Evolutionary conservation across 2,329 filamentous ascomycete genomes (phyloP).

Genomic region (Botrytis paeoniae): DNA sequence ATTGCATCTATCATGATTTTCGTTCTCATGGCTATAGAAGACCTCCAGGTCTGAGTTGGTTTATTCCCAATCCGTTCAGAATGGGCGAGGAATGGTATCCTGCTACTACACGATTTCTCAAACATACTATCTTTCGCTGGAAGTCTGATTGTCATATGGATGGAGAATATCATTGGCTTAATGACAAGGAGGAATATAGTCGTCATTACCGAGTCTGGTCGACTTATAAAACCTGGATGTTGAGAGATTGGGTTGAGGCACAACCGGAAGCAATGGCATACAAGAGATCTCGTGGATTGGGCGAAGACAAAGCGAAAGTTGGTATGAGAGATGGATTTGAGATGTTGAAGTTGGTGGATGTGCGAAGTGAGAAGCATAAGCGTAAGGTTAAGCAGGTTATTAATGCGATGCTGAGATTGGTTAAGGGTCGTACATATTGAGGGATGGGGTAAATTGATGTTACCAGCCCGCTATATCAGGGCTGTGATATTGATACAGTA

Average conservation of each 20-base stretch:
- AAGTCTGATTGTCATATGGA: neutral
- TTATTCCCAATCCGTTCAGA: neutral
- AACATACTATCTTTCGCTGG: neutral
- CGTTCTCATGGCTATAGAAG: fast-evolving
- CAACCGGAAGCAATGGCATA: neutral
- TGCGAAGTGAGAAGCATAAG: neutral
- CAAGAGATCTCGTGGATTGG: neutral
- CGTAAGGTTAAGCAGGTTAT: neutral
- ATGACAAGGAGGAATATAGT: fast-evolving
- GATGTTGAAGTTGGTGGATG: neutral
- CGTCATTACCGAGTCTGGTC: neutral
- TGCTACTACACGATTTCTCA: neutral
- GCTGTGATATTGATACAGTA: neutral
- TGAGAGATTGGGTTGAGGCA: slow-evolving; percentile 1
- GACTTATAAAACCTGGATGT: neutral
- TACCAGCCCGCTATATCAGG: neutral
- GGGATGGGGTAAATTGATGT: neutral
- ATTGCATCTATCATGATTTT: neutral
- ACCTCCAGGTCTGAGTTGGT: neutral
- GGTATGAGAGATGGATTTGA: neutral
- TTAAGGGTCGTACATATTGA: too few relatives aligned
- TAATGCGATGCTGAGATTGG: neutral
- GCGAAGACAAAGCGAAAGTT: neutral
- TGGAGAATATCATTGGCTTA: neutral
- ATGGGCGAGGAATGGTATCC: slow-evolving; percentile 4